Percentiles rank a stretch among this genome's conserved stretches.
These are phyloP conservation scores for Byssothecium circinans DNA, from an alignment of 2,329 filamentous ascomycete genomes.

Conservation along the genomic window DNA sequence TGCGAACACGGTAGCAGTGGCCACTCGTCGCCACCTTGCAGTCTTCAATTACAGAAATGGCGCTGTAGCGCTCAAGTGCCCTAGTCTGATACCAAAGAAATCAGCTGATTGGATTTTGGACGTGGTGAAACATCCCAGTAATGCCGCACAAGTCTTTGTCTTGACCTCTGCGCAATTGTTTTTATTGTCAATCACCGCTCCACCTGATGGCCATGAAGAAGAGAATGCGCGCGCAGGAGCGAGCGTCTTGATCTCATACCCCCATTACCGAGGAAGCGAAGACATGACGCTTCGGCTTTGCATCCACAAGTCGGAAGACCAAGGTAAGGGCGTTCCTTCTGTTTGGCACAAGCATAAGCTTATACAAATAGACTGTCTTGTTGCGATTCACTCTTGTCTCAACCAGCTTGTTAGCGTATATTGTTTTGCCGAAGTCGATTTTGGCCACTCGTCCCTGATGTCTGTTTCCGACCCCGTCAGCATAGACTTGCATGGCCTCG, in stretches of 20 bases:
- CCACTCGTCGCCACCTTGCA: conserved; percentile 48
- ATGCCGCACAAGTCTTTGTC: conserved; percentile 58
- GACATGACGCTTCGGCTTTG: conserved; percentile 54
- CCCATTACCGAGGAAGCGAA: conserved; percentile 57
- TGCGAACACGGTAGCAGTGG: conserved; percentile 55
- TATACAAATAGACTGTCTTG: conserved; percentile 25
- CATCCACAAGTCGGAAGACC: conserved; percentile 26
- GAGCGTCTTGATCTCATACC: conserved; percentile 50
- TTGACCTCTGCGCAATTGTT: conserved; percentile 59
- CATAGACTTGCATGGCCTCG: conserved; percentile 17
- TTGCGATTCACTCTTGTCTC: conserved; percentile 38
- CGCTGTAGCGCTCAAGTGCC: conserved; percentile 21
- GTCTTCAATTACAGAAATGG: conserved; percentile 40
- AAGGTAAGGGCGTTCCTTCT: conserved; percentile 27
- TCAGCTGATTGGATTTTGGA: conserved; percentile 59
- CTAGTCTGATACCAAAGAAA: conserved; percentile 27
- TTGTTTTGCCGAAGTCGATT: conserved; percentile 20
- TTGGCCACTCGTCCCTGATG: conserved; percentile 3
- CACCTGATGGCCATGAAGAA: conserved; percentile 25
- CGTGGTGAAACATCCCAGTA: conserved; percentile 52
- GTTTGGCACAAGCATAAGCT: conserved; percentile 2
- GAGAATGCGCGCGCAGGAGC: conserved; percentile 31
- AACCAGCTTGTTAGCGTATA: conserved; percentile 36
- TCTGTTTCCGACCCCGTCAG: conserved; percentile 31
- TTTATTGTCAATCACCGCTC: conserved; percentile 49